Base-by-base conservation (phyloP, 495 filamentous ascomycete species). In the Penicillium arizonense region DNA sequence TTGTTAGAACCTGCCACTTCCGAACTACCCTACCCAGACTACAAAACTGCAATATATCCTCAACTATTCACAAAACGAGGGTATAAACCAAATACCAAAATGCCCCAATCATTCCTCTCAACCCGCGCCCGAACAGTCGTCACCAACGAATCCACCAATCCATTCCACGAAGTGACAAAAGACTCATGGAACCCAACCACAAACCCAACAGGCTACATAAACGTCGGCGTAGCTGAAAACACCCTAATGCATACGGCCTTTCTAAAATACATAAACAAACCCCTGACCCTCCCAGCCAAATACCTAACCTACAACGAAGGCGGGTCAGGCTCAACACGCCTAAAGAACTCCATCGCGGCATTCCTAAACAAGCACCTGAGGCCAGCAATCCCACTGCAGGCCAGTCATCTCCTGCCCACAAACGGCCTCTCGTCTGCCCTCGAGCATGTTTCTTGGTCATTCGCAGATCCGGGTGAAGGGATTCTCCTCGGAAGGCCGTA, bases 401-500 rank as follows among this genome's bases (percentile, higher is more conserved):
- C 68, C 5, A 61, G 67, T 7, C 54, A 84, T 26, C 43, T 83
- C 18, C 56, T 72, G 5, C 63, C 78, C 28, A 73, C 78, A 2
- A 73, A 75, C 28, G 82, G 82, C 1, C 68, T 80, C 1, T 78
- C 79, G 0, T 56, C 65, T 2, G 58, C 79, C 0, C 72, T 76
- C 24, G 76, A 82, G 43, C 70, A 75, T 35, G 55, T 76, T 11
- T 73, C 75, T 0, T 72, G 70, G 58, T 50, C 63, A 4, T 67
- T 82, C 4, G 67, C 72, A 0, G 74, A 82, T 58, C 64, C 62
- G 0, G 74, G 75, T 0, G 78, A 85, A 41, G 74, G 72, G 0
- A 74, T 84, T 32, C 41, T 84, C 14, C 63, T 85, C 0, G 74
- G 73, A 6, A 54, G 63, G 10, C 81, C 80, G 6, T 74, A 72